These are phyloP conservation scores for Naganishia sp. DNA, from an alignment of 1,284 basidiomycete species.

Conservation along the genomic window DNA sequence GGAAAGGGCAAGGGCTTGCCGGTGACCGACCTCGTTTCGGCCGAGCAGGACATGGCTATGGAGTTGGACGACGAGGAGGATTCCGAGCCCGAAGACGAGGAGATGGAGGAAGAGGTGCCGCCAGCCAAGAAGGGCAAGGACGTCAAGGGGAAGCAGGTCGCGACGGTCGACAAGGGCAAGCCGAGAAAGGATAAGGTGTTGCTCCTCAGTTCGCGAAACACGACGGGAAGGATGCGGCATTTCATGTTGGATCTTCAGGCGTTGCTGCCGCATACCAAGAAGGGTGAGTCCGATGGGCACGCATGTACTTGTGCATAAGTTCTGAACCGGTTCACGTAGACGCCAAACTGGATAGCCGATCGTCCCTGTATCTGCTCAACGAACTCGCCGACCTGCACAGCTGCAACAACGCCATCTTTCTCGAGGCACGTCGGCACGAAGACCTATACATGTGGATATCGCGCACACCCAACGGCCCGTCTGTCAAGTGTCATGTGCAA, in stretches of 20 bases:
- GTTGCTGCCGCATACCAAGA: constrained; percentile 92
- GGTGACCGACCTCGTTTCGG: constrained; percentile 56
- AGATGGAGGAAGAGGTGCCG: constrained; percentile 57
- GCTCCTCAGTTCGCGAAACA: constrained; percentile 87
- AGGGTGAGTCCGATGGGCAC: constrained; percentile 63
- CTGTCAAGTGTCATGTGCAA: constrained; percentile 95
- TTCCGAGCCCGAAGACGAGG: constrained; percentile 51
- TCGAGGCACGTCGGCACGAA: constrained; percentile 92
- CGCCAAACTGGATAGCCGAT: constrained; percentile 96
- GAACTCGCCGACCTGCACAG: constrained; percentile 97
- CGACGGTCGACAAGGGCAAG: constrained; percentile 37
- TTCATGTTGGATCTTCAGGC: constrained; percentile 92
- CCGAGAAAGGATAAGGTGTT: constrained; percentile 69
- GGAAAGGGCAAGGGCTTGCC: constrained; percentile 43
- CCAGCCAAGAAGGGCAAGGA: constrained; percentile 26
- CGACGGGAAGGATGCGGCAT: constrained; percentile 96
- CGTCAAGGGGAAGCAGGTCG: constrained; percentile 7
- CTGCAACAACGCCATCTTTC: constrained; percentile 97
- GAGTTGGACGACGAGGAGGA: constrained; percentile 71
- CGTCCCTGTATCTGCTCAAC: constrained; percentile 87
- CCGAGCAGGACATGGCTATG: constrained; percentile 69
- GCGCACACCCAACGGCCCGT: constrained; percentile 96
- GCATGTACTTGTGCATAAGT: background rate
- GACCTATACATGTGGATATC: constrained; percentile 97
- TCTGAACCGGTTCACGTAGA: constrained; percentile 58